A percentile compares a stretch with the other conserved stretches of the same genome.
phyloP scores from a whole-genome alignment of 2,329 filamentous ascomycete species.

The Venturia nashicola region DNA sequence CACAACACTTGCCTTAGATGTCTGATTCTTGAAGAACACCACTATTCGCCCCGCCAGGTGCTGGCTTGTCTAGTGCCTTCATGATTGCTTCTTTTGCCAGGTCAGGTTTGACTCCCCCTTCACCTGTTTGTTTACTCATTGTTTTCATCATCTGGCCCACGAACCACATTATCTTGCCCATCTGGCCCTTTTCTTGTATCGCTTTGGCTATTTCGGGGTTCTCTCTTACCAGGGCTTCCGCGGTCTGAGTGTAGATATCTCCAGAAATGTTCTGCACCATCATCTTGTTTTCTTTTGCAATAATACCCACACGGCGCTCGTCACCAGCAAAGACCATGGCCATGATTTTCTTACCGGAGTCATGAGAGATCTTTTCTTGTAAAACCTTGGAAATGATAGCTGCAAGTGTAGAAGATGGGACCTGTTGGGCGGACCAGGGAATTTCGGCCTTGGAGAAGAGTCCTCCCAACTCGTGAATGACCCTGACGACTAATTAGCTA shows the following conservation, averaged over 20 bases:
- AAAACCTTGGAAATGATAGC: conserved; percentile 30
- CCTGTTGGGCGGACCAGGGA: conserved; percentile 28
- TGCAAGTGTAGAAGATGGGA: conserved; percentile 29
- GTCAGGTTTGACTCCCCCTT: conserved; percentile 4
- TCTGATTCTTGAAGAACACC: not conserved
- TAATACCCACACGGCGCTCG: conserved; percentile 33
- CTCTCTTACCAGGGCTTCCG: conserved; percentile 38
- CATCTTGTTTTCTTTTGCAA: conserved; percentile 46
- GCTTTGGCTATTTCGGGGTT: conserved; percentile 47
- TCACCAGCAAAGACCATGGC: conserved; percentile 41
- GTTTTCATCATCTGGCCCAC: conserved; percentile 55
- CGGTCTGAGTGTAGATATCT: conserved; percentile 43
- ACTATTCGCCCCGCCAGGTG: not conserved
- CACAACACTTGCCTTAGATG: not conserved
- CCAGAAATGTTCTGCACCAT: conserved; percentile 41
- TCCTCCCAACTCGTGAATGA: conserved; percentile 40
- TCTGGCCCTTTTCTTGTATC: conserved; percentile 46
- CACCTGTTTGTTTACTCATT: conserved; percentile 11
- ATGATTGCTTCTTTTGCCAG: conserved; percentile 1
- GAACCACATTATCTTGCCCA: conserved; percentile 55
- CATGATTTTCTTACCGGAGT: conserved; percentile 49
- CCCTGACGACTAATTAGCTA: conserved; percentile 18
- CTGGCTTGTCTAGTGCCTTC: not conserved
- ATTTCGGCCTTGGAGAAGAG: conserved; percentile 27
- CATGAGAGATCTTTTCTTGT: conserved; percentile 35